A percentile compares a stretch with the other conserved stretches of the same genome.
Evolutionary conservation across 495 filamentous ascomycete genomes (phyloP).

Genomic region (Staphylotrichum longicolle): DNA sequence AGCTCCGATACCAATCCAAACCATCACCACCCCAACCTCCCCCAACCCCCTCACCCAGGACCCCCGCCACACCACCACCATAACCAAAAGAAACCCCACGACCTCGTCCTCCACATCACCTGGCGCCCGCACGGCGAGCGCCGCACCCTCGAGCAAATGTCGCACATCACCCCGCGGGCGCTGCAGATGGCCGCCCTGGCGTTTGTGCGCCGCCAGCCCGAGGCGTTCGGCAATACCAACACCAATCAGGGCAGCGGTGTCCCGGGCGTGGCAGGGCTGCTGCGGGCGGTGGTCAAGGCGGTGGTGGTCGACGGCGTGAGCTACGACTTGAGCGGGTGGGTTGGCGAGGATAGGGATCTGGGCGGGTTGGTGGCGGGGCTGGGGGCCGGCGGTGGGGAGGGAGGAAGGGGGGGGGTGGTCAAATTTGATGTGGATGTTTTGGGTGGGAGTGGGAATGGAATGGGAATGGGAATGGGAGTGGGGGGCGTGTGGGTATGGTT

Average conservation of each 20-base stretch:
- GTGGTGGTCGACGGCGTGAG: slow-evolving; percentile 28
- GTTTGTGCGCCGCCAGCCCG: slow-evolving; percentile 27
- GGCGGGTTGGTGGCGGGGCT: not conserved
- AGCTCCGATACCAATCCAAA: not conserved
- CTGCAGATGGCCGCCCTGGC: slow-evolving; percentile 32
- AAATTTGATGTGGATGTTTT: slow-evolving; percentile 38
- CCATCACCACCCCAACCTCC: not conserved
- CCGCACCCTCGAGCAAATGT: slow-evolving; percentile 27
- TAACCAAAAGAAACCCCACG: not conserved
- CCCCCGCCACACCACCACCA: not conserved
- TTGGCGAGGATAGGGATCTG: slow-evolving; percentile 26
- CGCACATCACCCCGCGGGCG: slow-evolving; percentile 13
- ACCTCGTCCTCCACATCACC: slow-evolving; percentile 33
- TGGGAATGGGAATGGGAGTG: not conserved
- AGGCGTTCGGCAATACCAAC: not conserved
- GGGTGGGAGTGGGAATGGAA: too few relatives aligned
- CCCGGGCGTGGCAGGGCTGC: slow-evolving; percentile 6
- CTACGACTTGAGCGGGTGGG: slow-evolving; percentile 36
- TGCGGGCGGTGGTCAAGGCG: slow-evolving; percentile 28
- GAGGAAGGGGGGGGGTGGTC: slow-evolving; percentile 24
- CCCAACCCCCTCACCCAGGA: not conserved
- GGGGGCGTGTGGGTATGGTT: not conserved
- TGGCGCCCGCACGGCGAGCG: slow-evolving; percentile 34
- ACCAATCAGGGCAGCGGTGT: too few relatives aligned
- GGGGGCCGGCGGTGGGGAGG: too few relatives aligned